A percentile compares a stretch with the other conserved stretches of the same genome.
These are phyloP conservation scores for Parietichytrium sp. DNA, from an alignment of 108 stramenopile species.

Conservation along the genomic window DNA sequence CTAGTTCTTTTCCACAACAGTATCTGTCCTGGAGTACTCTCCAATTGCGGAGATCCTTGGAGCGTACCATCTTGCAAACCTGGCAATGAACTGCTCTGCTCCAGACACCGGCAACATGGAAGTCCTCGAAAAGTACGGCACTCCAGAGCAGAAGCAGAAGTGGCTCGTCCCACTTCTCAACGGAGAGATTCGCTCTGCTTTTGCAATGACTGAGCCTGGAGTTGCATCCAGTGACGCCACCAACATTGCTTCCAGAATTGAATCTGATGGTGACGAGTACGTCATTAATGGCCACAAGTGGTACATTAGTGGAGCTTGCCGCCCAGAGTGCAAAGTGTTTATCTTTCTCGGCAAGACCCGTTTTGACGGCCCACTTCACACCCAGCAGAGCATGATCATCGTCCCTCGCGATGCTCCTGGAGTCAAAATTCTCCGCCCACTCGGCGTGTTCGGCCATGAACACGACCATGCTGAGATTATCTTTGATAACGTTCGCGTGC, in stretches of 20 bases:
- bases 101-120: slow-evolving; percentile 68
- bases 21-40: slow-evolving; percentile 60
- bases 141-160: slow-evolving; percentile 41
- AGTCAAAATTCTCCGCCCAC: slow-evolving; percentile 71
- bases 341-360: slow-evolving; percentile 76
- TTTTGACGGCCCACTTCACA: slow-evolving; percentile 48
- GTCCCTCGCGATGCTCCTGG: slow-evolving; percentile 77
- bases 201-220: slow-evolving; percentile 61
- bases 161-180: slow-evolving; percentile 55
- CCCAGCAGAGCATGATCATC: slow-evolving; percentile 60
- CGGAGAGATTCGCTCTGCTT: slow-evolving; percentile 53
- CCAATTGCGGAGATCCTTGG: slow-evolving; percentile 53
- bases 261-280: slow-evolving; percentile 8
- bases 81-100: slow-evolving; percentile 61
- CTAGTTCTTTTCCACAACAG: background rate
- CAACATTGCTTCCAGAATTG: slow-evolving; percentile 45
- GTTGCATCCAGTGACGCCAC: slow-evolving; percentile 58
- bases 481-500: slow-evolving; percentile 49
- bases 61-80: slow-evolving; percentile 51
- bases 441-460: slow-evolving; percentile 90
- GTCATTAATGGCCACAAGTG: slow-evolving; percentile 58
- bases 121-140: slow-evolving; percentile 56
- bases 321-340: slow-evolving; percentile 81
- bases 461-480: slow-evolving; percentile 72
- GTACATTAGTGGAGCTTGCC: slow-evolving; percentile 68